Evolutionary conservation across 176 grass and related monocot species (phyloP).

Genomic region (Musa acuminata): DNA sequence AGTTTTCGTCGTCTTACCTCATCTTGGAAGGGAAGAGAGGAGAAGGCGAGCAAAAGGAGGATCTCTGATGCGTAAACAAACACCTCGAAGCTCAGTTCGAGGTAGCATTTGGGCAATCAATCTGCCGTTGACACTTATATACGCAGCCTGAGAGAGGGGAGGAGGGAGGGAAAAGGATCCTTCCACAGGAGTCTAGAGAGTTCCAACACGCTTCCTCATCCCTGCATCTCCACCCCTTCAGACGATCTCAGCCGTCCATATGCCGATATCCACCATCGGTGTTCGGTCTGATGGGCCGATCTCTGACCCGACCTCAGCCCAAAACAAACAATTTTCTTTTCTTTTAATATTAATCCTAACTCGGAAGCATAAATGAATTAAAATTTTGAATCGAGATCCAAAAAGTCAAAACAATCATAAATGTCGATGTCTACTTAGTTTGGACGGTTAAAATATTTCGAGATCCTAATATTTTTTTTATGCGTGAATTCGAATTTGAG

Average conservation of each 20-base stretch:
- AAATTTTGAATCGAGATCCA: no score
- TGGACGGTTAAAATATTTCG: no score
- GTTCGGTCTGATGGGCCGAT: no score
- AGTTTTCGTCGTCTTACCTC: background rate
- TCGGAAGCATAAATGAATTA: no score
- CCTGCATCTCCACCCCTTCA: background rate
- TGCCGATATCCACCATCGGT: no score
- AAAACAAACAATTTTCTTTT: no score
- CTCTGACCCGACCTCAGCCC: no score
- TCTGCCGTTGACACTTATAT: background rate
- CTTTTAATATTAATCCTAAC: no score
- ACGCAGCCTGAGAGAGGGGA: background rate
- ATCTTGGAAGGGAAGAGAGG: background rate
- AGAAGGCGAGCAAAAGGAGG: background rate
- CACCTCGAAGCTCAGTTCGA: background rate
- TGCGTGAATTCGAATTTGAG: no score
- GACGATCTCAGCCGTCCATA: background rate
- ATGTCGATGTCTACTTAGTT: no score
- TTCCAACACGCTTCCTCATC: background rate
- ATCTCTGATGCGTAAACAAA: background rate
- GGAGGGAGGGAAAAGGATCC: background rate
- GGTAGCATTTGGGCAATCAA: background rate
- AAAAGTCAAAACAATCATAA: no score
- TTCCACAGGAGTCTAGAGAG: constrained; percentile 10
- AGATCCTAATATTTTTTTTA: no score